Evolutionary conservation across 2,329 filamentous ascomycete species (phyloP), one percentile per base, ranked within the genome.

Genomic region (Alternaria conjuncta): DNA sequence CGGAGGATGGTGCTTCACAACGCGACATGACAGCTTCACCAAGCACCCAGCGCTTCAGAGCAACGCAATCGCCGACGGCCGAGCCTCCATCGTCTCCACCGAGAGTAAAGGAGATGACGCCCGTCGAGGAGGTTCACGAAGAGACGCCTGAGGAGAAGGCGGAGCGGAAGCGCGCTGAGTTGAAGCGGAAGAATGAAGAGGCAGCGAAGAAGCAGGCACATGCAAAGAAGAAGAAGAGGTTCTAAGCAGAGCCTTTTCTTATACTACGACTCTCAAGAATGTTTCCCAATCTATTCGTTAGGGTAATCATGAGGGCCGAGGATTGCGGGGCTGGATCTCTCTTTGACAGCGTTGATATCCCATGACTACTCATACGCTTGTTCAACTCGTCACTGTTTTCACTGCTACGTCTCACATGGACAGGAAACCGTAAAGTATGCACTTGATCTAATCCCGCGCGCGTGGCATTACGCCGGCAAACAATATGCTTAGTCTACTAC

Each of bases 131-230:
- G 25, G 46, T 66, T 7, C 59, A 60, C 20, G 76, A 79, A 57
- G 76, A 80, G 51, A 79, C 84, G 3, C 83, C 84, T 10, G 80
- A 86, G 63, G 83, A 89, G 60, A 84, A 82, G 57, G 87, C 87
- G 4, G 80, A 87, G 64, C 80, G 83, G 57, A 88, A 84, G 68
- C 80, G 88, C 12, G 82, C 85, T 54, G 85, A 87, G 71, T 72
- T 90, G 64, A 89, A 88, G 72, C 80, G 84, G 18, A 86, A 85
- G 70, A 82, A 83, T 26, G 86, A 85, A 67, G 84, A 81, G 56
- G 82, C 83, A 10, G 80, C 75, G 18, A 89, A 86, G 81, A 89
- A 88, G 81, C 77, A 77, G 47, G 73, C 73, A 5, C 74, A 76
- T 41, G 68, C 63, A 11, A 79, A 77, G 64, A 77, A 75, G 65